Base-by-base conservation (phyloP, 2,329 filamentous ascomycete species). In the Penicillium sp. region DNA sequence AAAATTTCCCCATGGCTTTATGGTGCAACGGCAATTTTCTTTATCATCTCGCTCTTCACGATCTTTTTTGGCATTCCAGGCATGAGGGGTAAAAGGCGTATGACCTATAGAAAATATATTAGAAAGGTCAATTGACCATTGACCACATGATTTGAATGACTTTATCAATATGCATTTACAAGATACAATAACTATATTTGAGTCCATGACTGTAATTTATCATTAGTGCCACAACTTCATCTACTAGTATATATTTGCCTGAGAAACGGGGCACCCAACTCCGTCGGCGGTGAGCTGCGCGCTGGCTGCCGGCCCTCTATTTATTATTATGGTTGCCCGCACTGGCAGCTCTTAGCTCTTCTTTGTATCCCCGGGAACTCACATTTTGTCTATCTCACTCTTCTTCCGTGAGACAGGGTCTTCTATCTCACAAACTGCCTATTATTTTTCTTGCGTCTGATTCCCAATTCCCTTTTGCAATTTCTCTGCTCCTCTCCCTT, bases 81-180 rank as follows among this genome's bases (percentile, higher is more conserved):
- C 39, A 42, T 42, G 26, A 42, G 20, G 7, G 29, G 39, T 36
- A 46, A 49, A 52, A 55, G 51, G 45, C 53, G 54, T 42, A 54
- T 54, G 48, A 56, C 26, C 51, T 29, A 52, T 52, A 55, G 48
- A 56, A 46, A 49, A 46, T 40, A 43, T 36, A 18, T 48, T 44
- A 21, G 45, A 40, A 40, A 44, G 27, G 13, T 29, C 20, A 18
- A 52, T 41, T 44, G 41, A 52, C 32, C 55, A 59, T n/a, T 58
- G 55, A 56, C 10, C 15, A 15, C 24, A 42, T 42, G 39, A 29
- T n/a, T 20, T 6, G 20, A 26, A 32, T 32, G 51, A 57, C 34
- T 27, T 27, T 29, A 9, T n/a, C n/a, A n/a, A n/a, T n/a, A n/a
- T n/a, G n/a, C n/a, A n/a, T n/a, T n/a, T n/a, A n/a, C n/a, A n/a